phyloP scores from a whole-genome alignment of 176 grass and related monocot species.

The Musa acuminata region DNA sequence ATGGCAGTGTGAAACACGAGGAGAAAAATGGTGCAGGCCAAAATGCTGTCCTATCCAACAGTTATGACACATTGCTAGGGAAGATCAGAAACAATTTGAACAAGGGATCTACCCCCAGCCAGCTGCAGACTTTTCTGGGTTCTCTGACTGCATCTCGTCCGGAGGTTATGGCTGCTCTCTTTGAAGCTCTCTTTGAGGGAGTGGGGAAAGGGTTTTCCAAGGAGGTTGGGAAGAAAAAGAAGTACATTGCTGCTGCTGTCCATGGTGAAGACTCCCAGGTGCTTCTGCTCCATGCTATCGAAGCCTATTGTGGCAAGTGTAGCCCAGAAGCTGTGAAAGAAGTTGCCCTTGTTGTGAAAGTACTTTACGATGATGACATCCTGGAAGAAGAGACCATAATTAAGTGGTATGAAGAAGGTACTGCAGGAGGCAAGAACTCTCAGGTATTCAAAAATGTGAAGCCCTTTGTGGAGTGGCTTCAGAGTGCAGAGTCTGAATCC shows the following conservation, averaged over 20 bases:
- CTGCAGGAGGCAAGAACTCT: conserved; percentile 27
- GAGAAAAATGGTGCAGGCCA: neutral
- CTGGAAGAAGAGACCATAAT: conserved; percentile 70
- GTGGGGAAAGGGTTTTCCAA: conserved; percentile 60
- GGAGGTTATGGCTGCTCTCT: conserved; percentile 45
- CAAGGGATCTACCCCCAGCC: conserved; percentile 31
- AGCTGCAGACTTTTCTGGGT: conserved; percentile 33
- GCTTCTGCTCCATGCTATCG: conserved; percentile 40
- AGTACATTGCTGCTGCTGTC: conserved; percentile 41
- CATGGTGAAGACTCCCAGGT: conserved; percentile 39
- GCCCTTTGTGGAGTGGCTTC: conserved; percentile 62
- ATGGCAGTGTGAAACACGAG: conserved; percentile 10
- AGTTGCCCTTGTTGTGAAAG: conserved; percentile 46
- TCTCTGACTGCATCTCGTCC: conserved; percentile 26
- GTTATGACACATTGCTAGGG: conserved; percentile 18
- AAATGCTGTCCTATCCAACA: conserved; percentile 9
- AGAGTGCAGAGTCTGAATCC: conserved; percentile 44
- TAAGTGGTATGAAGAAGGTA: conserved; percentile 47
- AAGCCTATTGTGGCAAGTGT: conserved; percentile 34
- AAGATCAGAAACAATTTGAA: conserved; percentile 43
- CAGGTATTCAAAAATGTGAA: conserved; percentile 40
- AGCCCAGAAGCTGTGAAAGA: conserved; percentile 57
- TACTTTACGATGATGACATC: conserved; percentile 55
- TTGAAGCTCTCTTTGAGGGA: conserved; percentile 50
- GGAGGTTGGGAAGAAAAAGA: conserved; percentile 56